A percentile compares a stretch with the other conserved stretches of the same genome.
phyloP scores from a whole-genome alignment of 495 filamentous ascomycete species.

The Tetracladium setigerum region DNA sequence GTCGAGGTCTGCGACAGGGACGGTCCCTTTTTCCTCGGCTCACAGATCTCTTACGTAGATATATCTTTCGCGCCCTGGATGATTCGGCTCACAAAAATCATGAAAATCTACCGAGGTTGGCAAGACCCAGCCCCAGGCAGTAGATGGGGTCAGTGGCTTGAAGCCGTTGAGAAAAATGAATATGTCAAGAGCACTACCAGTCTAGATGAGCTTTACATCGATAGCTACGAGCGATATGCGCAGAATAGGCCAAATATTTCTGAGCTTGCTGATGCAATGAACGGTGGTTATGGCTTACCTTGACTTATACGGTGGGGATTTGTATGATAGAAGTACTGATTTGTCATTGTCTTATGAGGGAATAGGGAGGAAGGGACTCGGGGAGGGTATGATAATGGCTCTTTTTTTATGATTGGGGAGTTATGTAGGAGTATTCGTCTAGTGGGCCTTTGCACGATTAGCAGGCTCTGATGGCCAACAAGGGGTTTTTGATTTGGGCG shows the following conservation, averaged over 20 bases:
- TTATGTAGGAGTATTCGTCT: no score
- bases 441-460: no score
- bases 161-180: constrained; percentile 71
- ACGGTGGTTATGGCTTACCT: constrained; percentile 19
- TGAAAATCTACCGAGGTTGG: constrained; percentile 78
- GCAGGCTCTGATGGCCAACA: no score
- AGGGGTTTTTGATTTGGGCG: no score
- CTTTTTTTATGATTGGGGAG: no score
- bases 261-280: constrained; percentile 20
- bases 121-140: constrained; percentile 59
- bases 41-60: constrained; percentile 69
- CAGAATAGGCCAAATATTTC: constrained; percentile 22
- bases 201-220: constrained; percentile 62
- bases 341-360: no score
- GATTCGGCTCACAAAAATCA: constrained; percentile 62
- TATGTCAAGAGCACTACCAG: constrained; percentile 74
- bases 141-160: constrained; percentile 70
- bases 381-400: no score
- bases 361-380: no score
- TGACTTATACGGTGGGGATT: constrained; percentile 1
- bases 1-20: constrained; percentile 59
- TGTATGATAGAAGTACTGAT: no score
- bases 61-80: constrained; percentile 87
- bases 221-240: constrained; percentile 36
- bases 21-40: constrained; percentile 81